Evolutionary conservation across 176 grass and related monocot genomes (phyloP), one percentile per base, ranked within the genome.

Genomic region (Zoysia pacifica): DNA sequence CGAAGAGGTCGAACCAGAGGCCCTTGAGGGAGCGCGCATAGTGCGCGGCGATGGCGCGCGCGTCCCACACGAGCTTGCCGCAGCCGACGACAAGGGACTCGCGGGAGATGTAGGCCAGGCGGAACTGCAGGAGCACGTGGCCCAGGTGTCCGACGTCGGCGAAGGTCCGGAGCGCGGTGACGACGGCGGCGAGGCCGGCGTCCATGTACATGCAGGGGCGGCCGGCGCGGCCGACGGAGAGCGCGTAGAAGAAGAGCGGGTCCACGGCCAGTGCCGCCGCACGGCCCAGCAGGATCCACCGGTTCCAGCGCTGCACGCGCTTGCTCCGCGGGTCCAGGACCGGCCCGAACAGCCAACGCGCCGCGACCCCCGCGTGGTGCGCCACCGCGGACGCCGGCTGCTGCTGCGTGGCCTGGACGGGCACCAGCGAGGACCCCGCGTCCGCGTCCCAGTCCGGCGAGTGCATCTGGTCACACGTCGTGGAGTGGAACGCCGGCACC

Each of bases 51-150:
- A 98, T 89, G 85, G 86, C 79, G 64, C 90, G 88, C 14, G 90
- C 80, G 88, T 98, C 95, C 95, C 92, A 98, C 42, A 98, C 88
- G n/a, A 98, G 90, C 90, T 98, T 98, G 44, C 95, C 95, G 62
- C 92, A 98, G 0, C 95, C 95, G 11, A 98, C 86, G 73, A 98
- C 92, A 65, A 98, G 95, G 5, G 95, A 98, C 80, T 98, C 95
- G 54, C 88, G 83, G 39, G 95, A 98, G 70, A 98, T 90, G 84
- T 94, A 98, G 4, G 95, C 95, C 80, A 98, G 80, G 28, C 92
- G 81, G 85, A 98, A 87, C 90, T 98, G 95, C 78, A 98, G 78
- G 50, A 91, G 91, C 20, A 98, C 90, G 88, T 98, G 95, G 2
- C 65, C 84, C 5, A 85, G 80, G 82, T 94, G 95, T 0, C 79